phyloP scores from a whole-genome alignment of 2,329 filamentous ascomycete species.

The Cadophora sp. region DNA sequence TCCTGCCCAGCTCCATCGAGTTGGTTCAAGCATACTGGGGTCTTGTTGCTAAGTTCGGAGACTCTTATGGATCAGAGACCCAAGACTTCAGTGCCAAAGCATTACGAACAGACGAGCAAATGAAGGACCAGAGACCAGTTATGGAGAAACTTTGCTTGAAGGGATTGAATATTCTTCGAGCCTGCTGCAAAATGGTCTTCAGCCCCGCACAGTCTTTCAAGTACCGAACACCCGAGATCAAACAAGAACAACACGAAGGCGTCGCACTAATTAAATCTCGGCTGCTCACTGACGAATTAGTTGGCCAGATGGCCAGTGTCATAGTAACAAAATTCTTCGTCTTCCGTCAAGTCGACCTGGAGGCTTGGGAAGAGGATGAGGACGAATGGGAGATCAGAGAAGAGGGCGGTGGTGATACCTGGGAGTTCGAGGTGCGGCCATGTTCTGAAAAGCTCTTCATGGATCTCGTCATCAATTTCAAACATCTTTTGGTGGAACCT shows the following conservation, averaged over 20 bases:
- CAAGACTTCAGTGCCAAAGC: slow-evolving; percentile 49
- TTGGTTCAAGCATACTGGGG: slow-evolving; percentile 87
- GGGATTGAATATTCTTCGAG: slow-evolving; percentile 80
- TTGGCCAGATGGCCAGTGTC: slow-evolving; percentile 81
- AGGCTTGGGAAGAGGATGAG: slow-evolving; percentile 92
- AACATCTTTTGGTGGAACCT: slow-evolving; percentile 78
- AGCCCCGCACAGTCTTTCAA: slow-evolving; percentile 83
- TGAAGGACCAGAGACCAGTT: slow-evolving; percentile 63
- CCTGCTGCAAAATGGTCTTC: slow-evolving; percentile 86
- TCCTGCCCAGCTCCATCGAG: slow-evolving; percentile 79
- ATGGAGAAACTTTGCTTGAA: slow-evolving; percentile 83
- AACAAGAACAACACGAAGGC: slow-evolving; percentile 76
- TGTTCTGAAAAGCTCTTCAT: slow-evolving; percentile 95
- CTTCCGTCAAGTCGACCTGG: slow-evolving; percentile 83
- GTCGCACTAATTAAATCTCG: slow-evolving; percentile 73
- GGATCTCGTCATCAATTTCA: slow-evolving; percentile 89
- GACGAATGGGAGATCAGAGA: slow-evolving; percentile 95
- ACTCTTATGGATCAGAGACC: slow-evolving; percentile 65
- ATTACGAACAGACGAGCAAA: slow-evolving; percentile 54
- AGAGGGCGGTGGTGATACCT: slow-evolving; percentile 82
- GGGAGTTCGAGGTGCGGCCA: slow-evolving; percentile 90
- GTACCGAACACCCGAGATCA: slow-evolving; percentile 76
- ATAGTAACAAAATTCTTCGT: slow-evolving; percentile 89
- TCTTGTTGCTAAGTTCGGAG: slow-evolving; percentile 77
- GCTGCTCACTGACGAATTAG: slow-evolving; percentile 77